phyloP scores from a whole-genome alignment of 768 basidiomycete genomes.

The Boletus barrowsii region DNA sequence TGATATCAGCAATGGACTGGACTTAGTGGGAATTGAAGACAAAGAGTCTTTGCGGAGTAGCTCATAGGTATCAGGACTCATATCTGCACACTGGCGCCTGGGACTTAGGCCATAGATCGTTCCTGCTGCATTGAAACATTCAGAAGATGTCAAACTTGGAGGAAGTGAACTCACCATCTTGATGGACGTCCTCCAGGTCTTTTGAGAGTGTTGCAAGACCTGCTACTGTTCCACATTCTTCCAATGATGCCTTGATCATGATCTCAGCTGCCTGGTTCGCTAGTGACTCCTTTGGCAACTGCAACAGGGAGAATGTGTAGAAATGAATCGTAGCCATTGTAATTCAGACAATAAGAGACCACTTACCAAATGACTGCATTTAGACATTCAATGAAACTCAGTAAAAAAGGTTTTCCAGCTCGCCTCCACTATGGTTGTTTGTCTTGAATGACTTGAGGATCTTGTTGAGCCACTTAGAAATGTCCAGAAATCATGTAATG shows the following conservation, averaged over 20 bases:
- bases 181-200: too few relatives aligned
- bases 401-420: background rate
- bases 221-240: background rate
- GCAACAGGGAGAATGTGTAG: too few relatives aligned
- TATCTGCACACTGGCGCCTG: too few relatives aligned
- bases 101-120: too few relatives aligned
- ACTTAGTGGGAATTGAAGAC: too few relatives aligned
- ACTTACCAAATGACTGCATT: background rate
- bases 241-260: background rate
- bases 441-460: background rate
- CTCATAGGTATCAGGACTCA: too few relatives aligned
- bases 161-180: too few relatives aligned
- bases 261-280: background rate
- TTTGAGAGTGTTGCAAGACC: background rate
- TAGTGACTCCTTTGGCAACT: too few relatives aligned
- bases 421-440: background rate
- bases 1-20: too few relatives aligned
- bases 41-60: too few relatives aligned
- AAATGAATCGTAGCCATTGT: background rate
- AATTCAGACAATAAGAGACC: background rate
- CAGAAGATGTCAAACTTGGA: too few relatives aligned
- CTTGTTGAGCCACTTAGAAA: background rate
- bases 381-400: background rate
- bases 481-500: background rate
- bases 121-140: too few relatives aligned